Evolutionary conservation across 2,329 filamentous ascomycete genomes (phyloP).

Genomic region (Pseudogymnoascus verrucosus): DNA sequence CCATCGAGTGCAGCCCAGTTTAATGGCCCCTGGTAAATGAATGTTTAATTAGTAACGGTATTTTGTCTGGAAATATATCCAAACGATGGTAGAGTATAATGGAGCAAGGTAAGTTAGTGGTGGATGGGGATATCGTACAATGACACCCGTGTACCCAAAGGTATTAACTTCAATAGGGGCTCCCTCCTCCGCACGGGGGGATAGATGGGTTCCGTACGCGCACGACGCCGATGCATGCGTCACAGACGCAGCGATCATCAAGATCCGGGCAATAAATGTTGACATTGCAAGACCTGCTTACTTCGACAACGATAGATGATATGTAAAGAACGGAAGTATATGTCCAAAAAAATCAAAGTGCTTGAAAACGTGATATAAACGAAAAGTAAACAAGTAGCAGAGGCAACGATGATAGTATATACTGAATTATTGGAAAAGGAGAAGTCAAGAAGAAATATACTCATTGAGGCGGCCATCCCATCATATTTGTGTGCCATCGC

Average conservation of each 20-base stretch:
- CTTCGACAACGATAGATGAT: neutral
- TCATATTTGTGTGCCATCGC: neutral
- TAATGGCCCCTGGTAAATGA: neutral
- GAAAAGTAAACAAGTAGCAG: neutral
- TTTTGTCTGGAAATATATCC: neutral
- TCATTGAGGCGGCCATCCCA: neutral
- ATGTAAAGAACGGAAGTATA: neutral
- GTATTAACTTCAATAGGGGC: conserved; percentile 28
- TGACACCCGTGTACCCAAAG: conserved; percentile 32
- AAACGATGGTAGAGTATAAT: neutral
- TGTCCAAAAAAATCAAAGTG: neutral
- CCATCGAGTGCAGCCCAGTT: conserved; percentile 5
- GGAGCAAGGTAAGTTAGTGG: neutral
- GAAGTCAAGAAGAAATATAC: neutral
- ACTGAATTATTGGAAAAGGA: neutral
- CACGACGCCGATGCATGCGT: conserved; percentile 30
- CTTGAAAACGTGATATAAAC: neutral
- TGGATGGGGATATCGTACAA: conserved; percentile 22
- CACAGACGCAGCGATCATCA: conserved; percentile 19
- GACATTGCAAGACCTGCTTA: conserved; percentile 4
- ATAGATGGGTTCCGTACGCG: conserved; percentile 33
- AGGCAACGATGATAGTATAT: neutral
- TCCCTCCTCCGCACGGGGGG: conserved; percentile 27
- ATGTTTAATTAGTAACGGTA: neutral
- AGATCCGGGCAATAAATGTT: neutral